phyloP scores from a whole-genome alignment of 1,139 yeast species.

The Saccharomycopsis hybrid region DNA sequence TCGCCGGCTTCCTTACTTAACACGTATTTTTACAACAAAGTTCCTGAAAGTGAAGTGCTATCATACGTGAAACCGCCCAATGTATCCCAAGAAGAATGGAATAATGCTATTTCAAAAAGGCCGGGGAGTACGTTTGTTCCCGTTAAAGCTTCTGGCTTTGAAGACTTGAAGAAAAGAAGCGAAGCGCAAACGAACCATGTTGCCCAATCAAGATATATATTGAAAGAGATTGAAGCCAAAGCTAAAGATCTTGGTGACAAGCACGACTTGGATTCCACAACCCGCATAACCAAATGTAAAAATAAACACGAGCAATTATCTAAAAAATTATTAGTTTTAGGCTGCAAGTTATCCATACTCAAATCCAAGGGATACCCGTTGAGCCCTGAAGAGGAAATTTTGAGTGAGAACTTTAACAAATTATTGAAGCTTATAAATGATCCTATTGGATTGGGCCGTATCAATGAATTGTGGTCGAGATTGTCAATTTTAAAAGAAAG shows the following conservation, averaged over 20 bases:
- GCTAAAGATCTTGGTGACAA: constrained; percentile 67
- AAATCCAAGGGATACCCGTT: constrained; percentile 76
- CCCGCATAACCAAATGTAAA: constrained; percentile 37
- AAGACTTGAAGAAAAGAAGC: constrained; percentile 74
- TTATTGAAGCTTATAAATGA: constrained; percentile 60
- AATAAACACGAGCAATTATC: constrained; percentile 45
- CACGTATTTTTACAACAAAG: constrained; percentile 82
- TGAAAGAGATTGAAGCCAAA: constrained; percentile 74
- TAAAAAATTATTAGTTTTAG: constrained; percentile 55
- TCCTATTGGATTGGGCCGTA: constrained; percentile 75
- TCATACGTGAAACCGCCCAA: constrained; percentile 64
- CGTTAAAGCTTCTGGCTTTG: constrained; percentile 75
- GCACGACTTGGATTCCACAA: constrained; percentile 82
- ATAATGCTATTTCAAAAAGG: constrained; percentile 70
- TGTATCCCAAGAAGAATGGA: constrained; percentile 88
- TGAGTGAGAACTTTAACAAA: constrained; percentile 62
- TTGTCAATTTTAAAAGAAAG: constrained; percentile 73
- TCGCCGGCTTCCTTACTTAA: constrained; percentile 71
- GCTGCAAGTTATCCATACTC: constrained; percentile 61
- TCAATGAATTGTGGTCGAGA: constrained; percentile 91
- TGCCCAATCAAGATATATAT: constrained; percentile 68
- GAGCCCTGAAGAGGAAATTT: constrained; percentile 82
- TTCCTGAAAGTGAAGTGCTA: constrained; percentile 55
- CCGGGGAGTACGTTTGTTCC: constrained; percentile 62
- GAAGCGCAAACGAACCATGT: constrained; percentile 80